Evolutionary conservation across 2,329 filamentous ascomycete species (phyloP).

Genomic region (Ophiostoma triangulosporum): DNA sequence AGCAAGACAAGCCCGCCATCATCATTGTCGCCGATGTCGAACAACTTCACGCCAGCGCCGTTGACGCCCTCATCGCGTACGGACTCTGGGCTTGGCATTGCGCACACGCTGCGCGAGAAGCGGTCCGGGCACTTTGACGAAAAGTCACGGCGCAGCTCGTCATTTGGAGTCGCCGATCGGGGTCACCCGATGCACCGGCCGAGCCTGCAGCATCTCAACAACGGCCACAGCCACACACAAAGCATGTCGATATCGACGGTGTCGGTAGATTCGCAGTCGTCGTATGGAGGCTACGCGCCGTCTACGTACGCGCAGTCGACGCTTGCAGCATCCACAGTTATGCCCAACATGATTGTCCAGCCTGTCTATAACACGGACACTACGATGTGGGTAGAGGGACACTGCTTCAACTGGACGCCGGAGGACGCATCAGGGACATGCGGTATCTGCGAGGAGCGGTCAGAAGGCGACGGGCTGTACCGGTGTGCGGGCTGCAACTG

Average conservation of each 20-base stretch:
- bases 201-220: conserved; percentile 59
- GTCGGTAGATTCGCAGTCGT: conserved; percentile 53
- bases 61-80: conserved; percentile 72
- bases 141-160: conserved; percentile 77
- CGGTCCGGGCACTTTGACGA: conserved; percentile 85
- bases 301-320: conserved; percentile 81
- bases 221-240: conserved; percentile 38
- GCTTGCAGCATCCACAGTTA: conserved; percentile 69
- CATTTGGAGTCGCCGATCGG: conserved; percentile 62
- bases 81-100: conserved; percentile 81
- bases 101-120: conserved; percentile 81
- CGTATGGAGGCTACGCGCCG: conserved; percentile 61
- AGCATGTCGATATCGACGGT: conserved; percentile 47
- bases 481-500: conserved; percentile 53
- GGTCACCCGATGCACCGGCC: conserved; percentile 54
- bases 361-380: conserved; percentile 67
- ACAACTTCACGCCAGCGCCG: conserved; percentile 61
- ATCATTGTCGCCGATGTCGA: conserved; percentile 63
- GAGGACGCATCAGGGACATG: conserved; percentile 50
- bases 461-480: conserved; percentile 60
- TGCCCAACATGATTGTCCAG: conserved; percentile 72
- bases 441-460: conserved; percentile 62
- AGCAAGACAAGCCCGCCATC: conserved; percentile 44
- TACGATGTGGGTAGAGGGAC: conserved; percentile 72
- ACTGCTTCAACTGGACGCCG: conserved; percentile 57